A percentile compares a stretch with the other conserved stretches of the same genome.
phyloP scores from a whole-genome alignment of 257 asterid genomes.

The Thymus quinquecostatus region DNA sequence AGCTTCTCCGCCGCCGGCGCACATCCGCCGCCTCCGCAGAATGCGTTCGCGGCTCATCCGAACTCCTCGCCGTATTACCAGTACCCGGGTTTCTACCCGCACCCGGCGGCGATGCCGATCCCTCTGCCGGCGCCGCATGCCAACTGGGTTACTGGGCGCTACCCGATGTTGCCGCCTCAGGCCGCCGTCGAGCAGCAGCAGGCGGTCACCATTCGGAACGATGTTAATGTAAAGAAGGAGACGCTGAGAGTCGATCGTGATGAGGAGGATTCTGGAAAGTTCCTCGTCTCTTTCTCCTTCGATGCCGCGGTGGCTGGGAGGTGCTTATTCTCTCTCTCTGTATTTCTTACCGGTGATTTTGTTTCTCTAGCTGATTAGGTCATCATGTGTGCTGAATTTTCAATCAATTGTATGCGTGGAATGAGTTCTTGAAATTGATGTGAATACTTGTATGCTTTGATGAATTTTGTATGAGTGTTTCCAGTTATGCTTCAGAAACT shows the following conservation, averaged over 20 bases:
- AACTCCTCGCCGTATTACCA: conserved; percentile 46
- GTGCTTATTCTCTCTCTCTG: conserved; percentile 40
- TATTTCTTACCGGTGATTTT: background rate
- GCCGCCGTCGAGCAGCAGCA: conserved; percentile 83
- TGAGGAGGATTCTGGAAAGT: conserved; percentile 69
- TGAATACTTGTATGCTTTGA: too few species aligned
- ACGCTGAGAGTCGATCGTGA: conserved; percentile 79
- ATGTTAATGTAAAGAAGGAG: conserved; percentile 92
- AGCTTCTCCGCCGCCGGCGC: conserved; percentile 41
- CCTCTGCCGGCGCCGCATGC: conserved; percentile 60
- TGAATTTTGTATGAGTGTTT: too few species aligned
- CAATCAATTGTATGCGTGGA: background rate
- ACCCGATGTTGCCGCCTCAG: conserved; percentile 53
- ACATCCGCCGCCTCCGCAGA: conserved; percentile 58
- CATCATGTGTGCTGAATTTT: background rate
- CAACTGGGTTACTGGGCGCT: conserved; percentile 16
- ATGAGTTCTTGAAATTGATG: too few species aligned
- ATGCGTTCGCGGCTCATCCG: conserved; percentile 62
- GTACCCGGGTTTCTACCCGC: conserved; percentile 61
- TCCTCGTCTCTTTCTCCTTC: conserved; percentile 63
- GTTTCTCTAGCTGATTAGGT: background rate
- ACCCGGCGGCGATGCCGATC: conserved; percentile 49
- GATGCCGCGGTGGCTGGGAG: conserved; percentile 93
- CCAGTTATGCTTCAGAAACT: background rate
- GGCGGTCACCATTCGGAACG: conserved; percentile 91